Evolutionary conservation across 495 filamentous ascomycete genomes (phyloP).

Genomic region (Annulohypoxylon moriforme): DNA sequence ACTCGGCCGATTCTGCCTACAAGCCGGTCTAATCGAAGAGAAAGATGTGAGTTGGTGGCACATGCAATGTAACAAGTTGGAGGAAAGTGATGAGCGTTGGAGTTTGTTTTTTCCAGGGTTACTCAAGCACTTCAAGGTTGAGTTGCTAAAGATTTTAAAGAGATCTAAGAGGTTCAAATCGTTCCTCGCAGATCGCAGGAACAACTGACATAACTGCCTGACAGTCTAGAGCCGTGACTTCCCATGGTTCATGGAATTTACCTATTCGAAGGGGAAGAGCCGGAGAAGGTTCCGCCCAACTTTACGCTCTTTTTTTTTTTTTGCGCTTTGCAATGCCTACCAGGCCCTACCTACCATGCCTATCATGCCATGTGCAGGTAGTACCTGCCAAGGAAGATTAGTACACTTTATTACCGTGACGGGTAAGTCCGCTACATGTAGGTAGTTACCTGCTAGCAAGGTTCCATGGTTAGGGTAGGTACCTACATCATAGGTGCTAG

Average conservation of each 20-base stretch:
- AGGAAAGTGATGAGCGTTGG: conserved; percentile 29
- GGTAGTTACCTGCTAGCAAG: neutral
- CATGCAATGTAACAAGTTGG: conserved; percentile 36
- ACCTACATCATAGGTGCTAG: conserved; percentile 6
- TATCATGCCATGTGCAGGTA: conserved; percentile 3
- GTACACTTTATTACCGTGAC: conserved; percentile 15
- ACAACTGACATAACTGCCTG: neutral
- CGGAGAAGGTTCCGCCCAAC: conserved; percentile 33
- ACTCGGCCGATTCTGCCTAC: neutral
- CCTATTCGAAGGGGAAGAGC: neutral
- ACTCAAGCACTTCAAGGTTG: conserved; percentile 2
- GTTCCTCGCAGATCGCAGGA: neutral
- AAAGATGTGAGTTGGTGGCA: conserved; percentile 35
- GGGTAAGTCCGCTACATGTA: conserved; percentile 15
- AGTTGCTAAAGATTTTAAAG: conserved; percentile 6
- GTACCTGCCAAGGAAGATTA: conserved; percentile 20
- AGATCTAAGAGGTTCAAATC: neutral
- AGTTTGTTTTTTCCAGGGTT: conserved; percentile 22
- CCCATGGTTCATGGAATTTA: neutral
- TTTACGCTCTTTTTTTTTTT: neutral
- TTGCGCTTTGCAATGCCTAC: neutral
- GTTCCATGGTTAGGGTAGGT: neutral
- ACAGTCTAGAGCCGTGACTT: neutral
- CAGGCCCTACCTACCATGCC: neutral
- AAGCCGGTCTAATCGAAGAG: conserved; percentile 16